These are phyloP conservation scores for Hymenoscyphus linearis DNA, from an alignment of 2,329 filamentous ascomycete genomes.

Conservation along the genomic window DNA sequence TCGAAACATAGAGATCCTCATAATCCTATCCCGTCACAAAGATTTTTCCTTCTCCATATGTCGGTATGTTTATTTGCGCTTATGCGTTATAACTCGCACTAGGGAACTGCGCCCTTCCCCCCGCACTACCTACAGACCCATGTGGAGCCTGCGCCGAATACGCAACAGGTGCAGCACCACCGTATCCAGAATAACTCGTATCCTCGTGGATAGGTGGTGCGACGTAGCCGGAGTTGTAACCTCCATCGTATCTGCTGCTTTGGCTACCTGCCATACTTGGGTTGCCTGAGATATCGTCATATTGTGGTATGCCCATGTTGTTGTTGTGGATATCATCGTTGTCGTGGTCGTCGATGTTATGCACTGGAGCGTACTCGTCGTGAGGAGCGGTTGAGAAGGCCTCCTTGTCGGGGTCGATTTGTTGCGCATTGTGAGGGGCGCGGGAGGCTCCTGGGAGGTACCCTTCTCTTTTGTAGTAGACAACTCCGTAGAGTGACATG, in stretches of 20 bases:
- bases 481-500: conserved; percentile 54
- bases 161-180: not conserved
- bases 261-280: conserved; percentile 10
- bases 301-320: conserved; percentile 9
- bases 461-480: conserved; percentile 58
- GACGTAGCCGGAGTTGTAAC: conserved; percentile 21
- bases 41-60: too few relatives aligned
- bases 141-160: not conserved
- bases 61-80: not conserved
- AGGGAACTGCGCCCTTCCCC: conserved; percentile 43
- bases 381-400: conserved; percentile 64
- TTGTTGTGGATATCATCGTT: conserved; percentile 17
- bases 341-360: conserved; percentile 36
- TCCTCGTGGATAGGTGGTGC: conserved; percentile 35
- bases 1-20: not conserved
- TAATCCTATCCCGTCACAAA: not conserved
- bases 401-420: conserved; percentile 64
- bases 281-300: conserved; percentile 2
- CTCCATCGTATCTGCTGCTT: conserved; percentile 13
- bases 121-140: conserved; percentile 6
- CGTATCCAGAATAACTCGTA: conserved; percentile 35
- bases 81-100: conserved; percentile 44
- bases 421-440: conserved; percentile 31
- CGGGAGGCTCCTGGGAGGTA: conserved; percentile 46
- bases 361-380: conserved; percentile 60